A percentile compares a stretch with the other conserved stretches of the same genome.
phyloP scores from a whole-genome alignment of 2,329 filamentous ascomycete genomes.

The Colletotrichum sp. region DNA sequence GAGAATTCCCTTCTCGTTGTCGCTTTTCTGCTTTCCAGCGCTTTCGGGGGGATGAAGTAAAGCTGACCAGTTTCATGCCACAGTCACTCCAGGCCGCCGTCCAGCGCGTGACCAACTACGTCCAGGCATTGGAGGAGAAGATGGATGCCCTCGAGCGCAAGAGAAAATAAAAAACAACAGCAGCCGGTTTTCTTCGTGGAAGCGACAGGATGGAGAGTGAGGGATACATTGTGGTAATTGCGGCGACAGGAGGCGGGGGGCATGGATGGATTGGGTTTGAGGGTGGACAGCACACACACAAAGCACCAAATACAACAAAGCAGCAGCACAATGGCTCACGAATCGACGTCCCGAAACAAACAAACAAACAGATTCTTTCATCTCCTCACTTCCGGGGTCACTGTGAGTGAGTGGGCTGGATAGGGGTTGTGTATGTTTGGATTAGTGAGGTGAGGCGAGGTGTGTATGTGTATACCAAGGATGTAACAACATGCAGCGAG shows the following conservation, averaged over 20 bases:
- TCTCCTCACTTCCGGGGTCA: not conserved
- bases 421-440: not conserved
- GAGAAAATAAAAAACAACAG: slow-evolving; percentile 60
- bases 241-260: not conserved
- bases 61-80: not conserved
- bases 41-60: not conserved
- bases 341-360: not conserved
- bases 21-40: not conserved
- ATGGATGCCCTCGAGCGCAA: slow-evolving; percentile 69
- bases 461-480: not conserved
- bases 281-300: slow-evolving; percentile 5
- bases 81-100: slow-evolving; percentile 89
- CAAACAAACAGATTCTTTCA: not conserved
- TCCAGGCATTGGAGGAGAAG: slow-evolving; percentile 82
- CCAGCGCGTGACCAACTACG: slow-evolving; percentile 83
- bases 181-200: not conserved
- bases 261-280: not conserved
- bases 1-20: not conserved
- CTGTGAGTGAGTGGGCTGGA: not conserved
- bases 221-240: not conserved
- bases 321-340: slow-evolving; percentile 12
- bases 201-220: not conserved
- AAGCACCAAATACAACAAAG: not conserved
- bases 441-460: not conserved
- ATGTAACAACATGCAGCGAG: not conserved